Evolutionary conservation across 2,329 filamentous ascomycete species (phyloP).

Genomic region (Xylaria sp.): DNA sequence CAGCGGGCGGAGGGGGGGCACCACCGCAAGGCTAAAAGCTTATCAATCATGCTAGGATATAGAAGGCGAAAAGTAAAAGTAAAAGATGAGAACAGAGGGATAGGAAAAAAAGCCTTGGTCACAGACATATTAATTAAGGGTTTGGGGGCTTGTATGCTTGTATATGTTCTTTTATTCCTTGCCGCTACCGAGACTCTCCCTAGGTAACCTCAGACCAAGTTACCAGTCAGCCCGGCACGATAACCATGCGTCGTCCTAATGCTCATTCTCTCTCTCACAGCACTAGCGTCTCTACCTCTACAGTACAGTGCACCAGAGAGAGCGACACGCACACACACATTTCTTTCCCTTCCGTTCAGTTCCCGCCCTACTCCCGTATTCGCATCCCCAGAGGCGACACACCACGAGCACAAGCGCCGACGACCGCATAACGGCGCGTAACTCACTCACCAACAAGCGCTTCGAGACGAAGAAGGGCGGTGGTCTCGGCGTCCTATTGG

Average conservation of each 20-base stretch:
- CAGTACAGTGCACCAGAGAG: background rate
- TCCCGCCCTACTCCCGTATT: background rate
- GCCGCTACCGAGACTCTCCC: constrained; percentile 18
- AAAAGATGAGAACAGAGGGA: background rate
- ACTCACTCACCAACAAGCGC: constrained; percentile 30
- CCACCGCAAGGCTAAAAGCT: background rate
- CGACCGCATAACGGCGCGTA: constrained; percentile 32
- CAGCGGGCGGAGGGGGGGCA: background rate
- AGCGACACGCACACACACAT: background rate
- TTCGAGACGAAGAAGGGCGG: constrained; percentile 23
- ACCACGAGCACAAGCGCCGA: constrained; percentile 12
- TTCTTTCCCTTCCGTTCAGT: too few relatives aligned
- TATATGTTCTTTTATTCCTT: constrained; percentile 16
- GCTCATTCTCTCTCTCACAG: background rate
- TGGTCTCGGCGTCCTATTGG: constrained; percentile 31
- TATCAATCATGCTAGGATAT: constrained; percentile 6
- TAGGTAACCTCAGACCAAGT: constrained; percentile 4
- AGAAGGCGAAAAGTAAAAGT: background rate
- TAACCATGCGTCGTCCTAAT: background rate
- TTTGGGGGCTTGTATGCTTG: constrained; percentile 24
- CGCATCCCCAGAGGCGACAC: background rate
- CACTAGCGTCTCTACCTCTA: background rate
- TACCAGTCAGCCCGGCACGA: background rate
- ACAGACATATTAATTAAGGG: constrained; percentile 8
- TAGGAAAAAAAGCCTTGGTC: constrained; percentile 15